Evolutionary conservation across 1,139 yeast genomes (phyloP), one percentile per base, ranked within the genome.

Genomic region (Candida sanyaensis): DNA sequence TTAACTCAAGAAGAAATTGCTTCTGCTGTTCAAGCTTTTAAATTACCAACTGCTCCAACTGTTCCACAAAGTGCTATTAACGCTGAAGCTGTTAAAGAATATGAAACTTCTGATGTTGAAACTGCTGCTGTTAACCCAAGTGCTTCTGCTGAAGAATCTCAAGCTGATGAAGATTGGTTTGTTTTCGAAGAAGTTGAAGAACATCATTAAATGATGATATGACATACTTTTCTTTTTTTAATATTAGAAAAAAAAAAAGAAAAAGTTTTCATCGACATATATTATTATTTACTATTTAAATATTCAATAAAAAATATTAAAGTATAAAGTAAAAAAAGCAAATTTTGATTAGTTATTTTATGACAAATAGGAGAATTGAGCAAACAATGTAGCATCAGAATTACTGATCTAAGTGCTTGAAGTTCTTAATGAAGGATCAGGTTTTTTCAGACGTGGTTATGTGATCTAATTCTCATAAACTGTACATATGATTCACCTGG

Each of bases 1-100:
- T 66, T 85, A 54, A 73, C 89, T 48, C 82, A 88, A 53, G 74
- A 81, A 60, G 96, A 88, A 61, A 84, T 92, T 52, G 90, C 84
- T 65, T 83, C 84, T 55, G 81, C 86, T 56, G 95, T 91, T 59
- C 84, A 86, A 75, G 82, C 88, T 60, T 91, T 96, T 88, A 72
- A 79, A 53, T 78, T 84, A 58, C 96, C 97, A 59, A 64, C 78
- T 55, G 82, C 88, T 60, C 93, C 97, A 59, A 64, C 80, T 55
- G 71, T 77, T 45, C 96, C 97, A 60, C 71, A 80, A 57, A 76
- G 83, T 54, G 96, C 88, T 70, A 81, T 86, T 50, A 85, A 85
- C 61, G 80, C 89, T 55, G 86, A 86, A 53, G 87, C 89, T 54
- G 78, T 92, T 61, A 76, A 84, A 55, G 84, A 80, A 54, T 92